Base-by-base conservation (phyloP, 2,329 filamentous ascomycete genomes). In the Curvularia spicifera region DNA sequence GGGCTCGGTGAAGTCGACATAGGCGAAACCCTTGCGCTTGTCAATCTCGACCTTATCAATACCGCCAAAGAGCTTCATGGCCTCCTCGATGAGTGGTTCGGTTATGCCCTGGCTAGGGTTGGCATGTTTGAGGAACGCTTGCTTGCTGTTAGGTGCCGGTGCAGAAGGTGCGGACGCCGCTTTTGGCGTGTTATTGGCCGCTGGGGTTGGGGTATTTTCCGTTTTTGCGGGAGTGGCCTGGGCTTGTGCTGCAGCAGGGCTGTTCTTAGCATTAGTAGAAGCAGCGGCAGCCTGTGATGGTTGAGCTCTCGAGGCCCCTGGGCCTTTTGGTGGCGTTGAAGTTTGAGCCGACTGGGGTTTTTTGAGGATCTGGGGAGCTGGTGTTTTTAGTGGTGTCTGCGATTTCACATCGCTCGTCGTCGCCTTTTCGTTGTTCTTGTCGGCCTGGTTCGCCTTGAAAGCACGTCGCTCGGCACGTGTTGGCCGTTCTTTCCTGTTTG, bases 31-130 rank as follows among this genome's bases (percentile, higher is more conserved):
- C 76, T 97, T 97, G 70, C 93, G 90, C 76, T 93, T 93, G 74
- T 98, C 94, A 53, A 98, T 94, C 69, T 97, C 94, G 18, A 97
- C 91, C 64, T 87, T 89, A 0, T 86, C 86, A 45, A 97, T 85
- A 1, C 85, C 76, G 1, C 94, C 94, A 67, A 92, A 96, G 0
- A 80, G 77, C 44, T 88, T 84, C 72, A 98, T 87, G 0, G 90
- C 88, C 65, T 89, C 85, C 68, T 89, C 88, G 1, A 98, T 85
- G 0, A 93, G 78, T 0, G 89, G 80, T 71, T 97, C 94, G 0
- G 92, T 97, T 46, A 97, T 91, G 13, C 94, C 94, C 73, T 97
- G 94, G 0, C 93, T 95, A 10, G 91, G 87, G 72, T 96, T 97
- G 47, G 81, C 81, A 61, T 83, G 81, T 62, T 83, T 83, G 54